phyloP scores from a whole-genome alignment of 1,284 basidiomycete species.

The Vanrija sp. region DNA sequence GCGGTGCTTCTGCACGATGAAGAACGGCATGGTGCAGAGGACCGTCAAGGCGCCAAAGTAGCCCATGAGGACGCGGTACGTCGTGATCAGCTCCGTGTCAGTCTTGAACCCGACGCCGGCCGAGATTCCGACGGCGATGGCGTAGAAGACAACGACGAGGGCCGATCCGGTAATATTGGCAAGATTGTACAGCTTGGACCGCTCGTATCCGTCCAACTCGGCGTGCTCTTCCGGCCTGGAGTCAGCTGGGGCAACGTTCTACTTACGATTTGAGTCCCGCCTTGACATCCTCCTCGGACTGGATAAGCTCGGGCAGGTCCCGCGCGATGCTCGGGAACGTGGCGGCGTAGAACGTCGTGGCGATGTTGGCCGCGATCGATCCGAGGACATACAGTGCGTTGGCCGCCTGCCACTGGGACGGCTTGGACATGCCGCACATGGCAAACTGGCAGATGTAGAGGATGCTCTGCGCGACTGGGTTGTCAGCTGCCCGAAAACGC shows the following conservation, averaged over 20 bases:
- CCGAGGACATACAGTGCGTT: slow-evolving; percentile 12
- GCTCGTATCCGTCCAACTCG: slow-evolving; percentile 10
- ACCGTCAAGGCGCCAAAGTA: slow-evolving; percentile 8
- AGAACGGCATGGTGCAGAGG: slow-evolving; percentile 7
- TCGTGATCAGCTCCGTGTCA: not conserved
- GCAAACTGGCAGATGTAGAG: slow-evolving; percentile 10
- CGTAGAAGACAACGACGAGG: slow-evolving; percentile 4
- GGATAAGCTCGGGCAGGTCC: slow-evolving; percentile 13
- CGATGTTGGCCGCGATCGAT: slow-evolving; percentile 5
- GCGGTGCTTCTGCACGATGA: slow-evolving; percentile 11
- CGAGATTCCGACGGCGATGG: slow-evolving; percentile 12
- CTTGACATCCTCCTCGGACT: slow-evolving; percentile 14
- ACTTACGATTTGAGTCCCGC: slow-evolving; percentile 8
- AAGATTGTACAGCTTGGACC: slow-evolving; percentile 14
- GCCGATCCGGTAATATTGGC: slow-evolving; percentile 9
- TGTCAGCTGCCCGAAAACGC: not conserved
- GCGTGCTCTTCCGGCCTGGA: slow-evolving; percentile 11
- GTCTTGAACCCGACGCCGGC: slow-evolving; percentile 6
- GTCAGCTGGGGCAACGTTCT: not conserved
- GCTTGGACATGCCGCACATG: slow-evolving; percentile 5
- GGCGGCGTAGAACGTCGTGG: slow-evolving; percentile 12
- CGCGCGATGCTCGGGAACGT: slow-evolving; percentile 11
- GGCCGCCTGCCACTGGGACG: slow-evolving; percentile 12
- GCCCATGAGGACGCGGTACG: slow-evolving; percentile 10
- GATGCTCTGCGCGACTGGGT: not conserved